Evolutionary conservation across 257 asterid genomes (phyloP).

Genomic region (Jaltomata sinuosa): DNA sequence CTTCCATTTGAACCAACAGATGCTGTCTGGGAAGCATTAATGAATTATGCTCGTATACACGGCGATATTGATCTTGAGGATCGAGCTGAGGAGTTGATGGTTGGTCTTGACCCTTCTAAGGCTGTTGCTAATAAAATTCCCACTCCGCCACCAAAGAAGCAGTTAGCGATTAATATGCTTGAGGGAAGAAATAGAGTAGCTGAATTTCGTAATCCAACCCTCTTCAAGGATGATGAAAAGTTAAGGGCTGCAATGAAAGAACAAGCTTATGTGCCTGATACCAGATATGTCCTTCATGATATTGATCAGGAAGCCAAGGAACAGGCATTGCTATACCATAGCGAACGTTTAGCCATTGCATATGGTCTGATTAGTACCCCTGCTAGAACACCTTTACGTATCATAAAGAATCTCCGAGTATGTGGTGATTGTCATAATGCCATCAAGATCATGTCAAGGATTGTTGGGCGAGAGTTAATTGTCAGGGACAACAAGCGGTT

Average conservation of each 20-base stretch:
- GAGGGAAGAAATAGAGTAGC: slow-evolving; percentile 67
- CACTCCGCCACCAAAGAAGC: slow-evolving; percentile 76
- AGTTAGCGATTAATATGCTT: slow-evolving; percentile 65
- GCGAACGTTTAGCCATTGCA: slow-evolving; percentile 95
- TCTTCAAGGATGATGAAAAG: slow-evolving; percentile 91
- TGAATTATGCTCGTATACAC: slow-evolving; percentile 87
- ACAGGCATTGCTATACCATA: slow-evolving; percentile 86
- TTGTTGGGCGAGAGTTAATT: slow-evolving; percentile 89
- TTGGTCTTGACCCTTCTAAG: slow-evolving; percentile 60
- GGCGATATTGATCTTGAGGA: slow-evolving; percentile 96
- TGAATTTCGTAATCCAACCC: slow-evolving; percentile 64
- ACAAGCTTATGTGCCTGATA: slow-evolving; percentile 88
- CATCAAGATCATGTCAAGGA: slow-evolving; percentile 93
- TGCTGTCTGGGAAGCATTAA: slow-evolving; percentile 75
- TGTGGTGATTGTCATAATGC: slow-evolving; percentile 96
- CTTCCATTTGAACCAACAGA: slow-evolving; percentile 83
- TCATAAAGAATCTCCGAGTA: slow-evolving; percentile 80
- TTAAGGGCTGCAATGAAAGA: slow-evolving; percentile 75
- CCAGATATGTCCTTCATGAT: slow-evolving; percentile 90
- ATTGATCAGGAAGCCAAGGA: slow-evolving; percentile 99
- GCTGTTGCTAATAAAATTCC: slow-evolving; percentile 53
- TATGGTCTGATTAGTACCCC: slow-evolving; percentile 90
- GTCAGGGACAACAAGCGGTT: slow-evolving; percentile 87
- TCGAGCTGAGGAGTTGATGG: slow-evolving; percentile 71
- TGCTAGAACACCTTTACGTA: slow-evolving; percentile 75